Percentiles rank a stretch among this genome's conserved stretches.
phyloP scores from a whole-genome alignment of 2,329 filamentous ascomycete genomes.

The Furcasterigmium sp. region DNA sequence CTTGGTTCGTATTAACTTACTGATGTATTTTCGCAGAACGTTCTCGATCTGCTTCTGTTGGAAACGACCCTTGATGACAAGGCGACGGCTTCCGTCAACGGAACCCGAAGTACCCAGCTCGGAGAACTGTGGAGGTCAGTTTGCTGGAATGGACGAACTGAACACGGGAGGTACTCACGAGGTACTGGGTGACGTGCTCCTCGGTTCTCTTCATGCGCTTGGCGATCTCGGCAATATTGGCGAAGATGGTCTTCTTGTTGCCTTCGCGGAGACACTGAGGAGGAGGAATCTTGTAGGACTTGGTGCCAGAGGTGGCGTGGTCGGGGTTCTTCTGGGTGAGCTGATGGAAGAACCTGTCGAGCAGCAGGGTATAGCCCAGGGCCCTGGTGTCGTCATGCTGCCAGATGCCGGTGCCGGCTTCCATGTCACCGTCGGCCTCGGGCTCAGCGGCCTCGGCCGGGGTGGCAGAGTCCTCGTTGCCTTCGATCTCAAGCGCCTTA shows the following conservation, averaged over 20 bases:
- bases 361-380: slow-evolving; percentile 80
- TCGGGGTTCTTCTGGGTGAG: slow-evolving; percentile 96
- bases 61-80: slow-evolving; percentile 99
- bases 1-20: slow-evolving; percentile 55
- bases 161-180: background rate
- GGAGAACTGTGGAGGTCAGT: slow-evolving; percentile 52
- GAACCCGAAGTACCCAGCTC: slow-evolving; percentile 97
- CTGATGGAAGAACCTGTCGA: slow-evolving; percentile 89
- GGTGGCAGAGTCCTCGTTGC: slow-evolving; percentile 58
- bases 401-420: slow-evolving; percentile 88
- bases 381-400: slow-evolving; percentile 70
- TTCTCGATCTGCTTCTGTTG: slow-evolving; percentile 99
- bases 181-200: slow-evolving; percentile 92
- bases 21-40: slow-evolving; percentile 90
- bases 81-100: slow-evolving; percentile 83
- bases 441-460: slow-evolving; percentile 43
- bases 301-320: slow-evolving; percentile 79
- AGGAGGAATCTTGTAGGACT: slow-evolving; percentile 98
- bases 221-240: slow-evolving; percentile 98
- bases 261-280: slow-evolving; percentile 99
- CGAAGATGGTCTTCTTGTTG: slow-evolving; percentile 99
- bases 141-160: background rate
- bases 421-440: slow-evolving; percentile 69
- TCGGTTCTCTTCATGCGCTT: slow-evolving; percentile 99
- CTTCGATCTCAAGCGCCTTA: slow-evolving; percentile 56